Evolutionary conservation across 2,329 filamentous ascomycete species (phyloP).

Genomic region (Aspergillus unguis): DNA sequence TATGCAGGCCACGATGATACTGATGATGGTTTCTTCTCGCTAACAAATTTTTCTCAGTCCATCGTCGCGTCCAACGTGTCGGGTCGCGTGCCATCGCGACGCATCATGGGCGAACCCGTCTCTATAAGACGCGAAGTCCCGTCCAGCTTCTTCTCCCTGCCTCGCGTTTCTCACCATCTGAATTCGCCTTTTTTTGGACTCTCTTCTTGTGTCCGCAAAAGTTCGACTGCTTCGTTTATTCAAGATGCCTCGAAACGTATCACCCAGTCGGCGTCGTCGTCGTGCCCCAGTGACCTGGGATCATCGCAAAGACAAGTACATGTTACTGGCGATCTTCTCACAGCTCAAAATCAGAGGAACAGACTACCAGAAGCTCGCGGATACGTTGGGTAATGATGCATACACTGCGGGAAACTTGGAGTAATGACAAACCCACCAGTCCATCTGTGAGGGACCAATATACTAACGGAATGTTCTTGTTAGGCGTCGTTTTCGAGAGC

Average conservation of each 20-base stretch:
- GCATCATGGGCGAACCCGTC: not conserved
- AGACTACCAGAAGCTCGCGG: slow-evolving; percentile 8
- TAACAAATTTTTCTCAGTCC: not conserved
- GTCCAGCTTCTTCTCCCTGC: not conserved
- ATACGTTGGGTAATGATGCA: slow-evolving; percentile 2
- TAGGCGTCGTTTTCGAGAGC: slow-evolving; percentile 5
- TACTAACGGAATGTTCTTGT: too few species aligned
- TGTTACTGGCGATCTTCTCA: slow-evolving; percentile 12
- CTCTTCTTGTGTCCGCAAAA: not conserved
- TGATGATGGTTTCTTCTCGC: not conserved
- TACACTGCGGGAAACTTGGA: slow-evolving; percentile 4
- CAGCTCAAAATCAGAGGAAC: slow-evolving; percentile 5
- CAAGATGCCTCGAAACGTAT: too few species aligned
- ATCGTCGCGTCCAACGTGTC: not conserved
- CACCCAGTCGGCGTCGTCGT: too few species aligned
- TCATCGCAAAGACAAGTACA: slow-evolving; percentile 11
- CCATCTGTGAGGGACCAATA: not conserved
- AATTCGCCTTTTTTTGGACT: not conserved
- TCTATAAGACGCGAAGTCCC: not conserved
- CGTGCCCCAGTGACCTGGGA: slow-evolving; percentile 6
- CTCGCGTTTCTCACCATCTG: not conserved
- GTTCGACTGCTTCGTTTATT: too few species aligned
- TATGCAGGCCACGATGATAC: not conserved
- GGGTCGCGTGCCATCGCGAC: not conserved
- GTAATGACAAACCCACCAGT: not conserved